A percentile compares a stretch with the other conserved stretches of the same genome.
phyloP scores from a whole-genome alignment of 108 stramenopile species.

The Skeletonema costatum region DNA sequence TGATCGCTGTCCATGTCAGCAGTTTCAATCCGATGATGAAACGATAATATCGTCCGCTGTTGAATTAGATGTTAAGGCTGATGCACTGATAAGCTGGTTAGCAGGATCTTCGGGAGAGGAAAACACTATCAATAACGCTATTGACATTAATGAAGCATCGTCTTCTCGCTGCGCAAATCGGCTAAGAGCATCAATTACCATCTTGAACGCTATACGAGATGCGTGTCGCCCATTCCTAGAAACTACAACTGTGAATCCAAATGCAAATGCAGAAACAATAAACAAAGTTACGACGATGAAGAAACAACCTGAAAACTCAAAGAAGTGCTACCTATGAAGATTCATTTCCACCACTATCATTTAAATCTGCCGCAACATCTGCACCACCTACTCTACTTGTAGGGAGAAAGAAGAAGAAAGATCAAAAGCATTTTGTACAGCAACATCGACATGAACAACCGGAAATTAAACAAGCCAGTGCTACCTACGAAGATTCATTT shows the following conservation, averaged over 20 bases:
- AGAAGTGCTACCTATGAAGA: conserved; percentile 34
- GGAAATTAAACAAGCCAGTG: not conserved
- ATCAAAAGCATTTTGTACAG: not conserved
- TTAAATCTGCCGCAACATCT: conserved; percentile 3
- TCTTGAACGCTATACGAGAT: conserved; percentile 79
- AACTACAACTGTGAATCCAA: conserved; percentile 2
- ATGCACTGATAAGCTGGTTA: conserved; percentile 34
- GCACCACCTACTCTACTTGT: conserved; percentile 30
- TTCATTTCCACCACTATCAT: conserved; percentile 52
- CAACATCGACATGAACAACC: not conserved
- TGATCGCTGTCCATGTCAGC: conserved; percentile 17
- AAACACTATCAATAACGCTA: not conserved
- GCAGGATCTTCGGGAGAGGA: conserved; percentile 3
- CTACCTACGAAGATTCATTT: not conserved
- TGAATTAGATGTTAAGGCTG: conserved; percentile 25
- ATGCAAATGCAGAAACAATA: not conserved
- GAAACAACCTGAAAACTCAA: not conserved
- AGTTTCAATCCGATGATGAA: conserved; percentile 26
- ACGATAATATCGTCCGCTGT: conserved; percentile 31
- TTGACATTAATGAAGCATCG: not conserved
- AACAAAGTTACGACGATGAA: not conserved
- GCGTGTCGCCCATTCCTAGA: conserved; percentile 71
- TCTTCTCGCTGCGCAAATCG: conserved; percentile 13
- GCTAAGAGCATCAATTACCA: conserved; percentile 54
- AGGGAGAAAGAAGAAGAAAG: conserved; percentile 34